These are phyloP conservation scores for Saposhnikovia divaricata DNA, from an alignment of 129 eudicot species.

Conservation along the genomic window DNA sequence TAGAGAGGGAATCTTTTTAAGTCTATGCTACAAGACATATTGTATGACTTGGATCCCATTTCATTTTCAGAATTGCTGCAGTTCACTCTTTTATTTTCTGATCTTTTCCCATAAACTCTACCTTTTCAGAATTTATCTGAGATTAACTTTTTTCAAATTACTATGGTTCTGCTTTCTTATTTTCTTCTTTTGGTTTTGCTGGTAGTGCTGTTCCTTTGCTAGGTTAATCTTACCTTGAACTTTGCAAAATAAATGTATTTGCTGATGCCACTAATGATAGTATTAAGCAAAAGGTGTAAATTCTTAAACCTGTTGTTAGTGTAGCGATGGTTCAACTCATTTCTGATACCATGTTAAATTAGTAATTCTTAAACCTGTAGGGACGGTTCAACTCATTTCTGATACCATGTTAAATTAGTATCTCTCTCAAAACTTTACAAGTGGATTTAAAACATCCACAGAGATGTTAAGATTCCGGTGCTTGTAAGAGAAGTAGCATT, in stretches of 20 bases:
- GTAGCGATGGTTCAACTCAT: neutral
- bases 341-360: neutral
- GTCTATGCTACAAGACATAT: constrained; percentile 45
- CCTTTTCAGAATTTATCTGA: too few species aligned
- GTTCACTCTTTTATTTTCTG: constrained; percentile 6
- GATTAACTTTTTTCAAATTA: neutral
- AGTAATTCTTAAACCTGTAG: neutral
- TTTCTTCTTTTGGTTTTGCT: neutral
- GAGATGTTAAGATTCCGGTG: neutral
- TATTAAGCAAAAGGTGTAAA: neutral
- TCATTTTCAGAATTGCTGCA: constrained; percentile 8
- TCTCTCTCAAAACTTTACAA: neutral
- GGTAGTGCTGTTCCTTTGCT: neutral
- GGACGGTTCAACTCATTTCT: neutral
- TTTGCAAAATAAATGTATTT: neutral
- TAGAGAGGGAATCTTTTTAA: constrained; percentile 35
- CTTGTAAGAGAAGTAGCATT: neutral
- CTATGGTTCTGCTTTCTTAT: neutral
- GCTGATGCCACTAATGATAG: neutral
- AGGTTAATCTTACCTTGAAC: neutral
- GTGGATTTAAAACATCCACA: neutral
- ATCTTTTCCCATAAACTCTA: neutral
- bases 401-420: neutral
- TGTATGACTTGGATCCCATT: constrained; percentile 39
- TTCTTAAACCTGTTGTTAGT: neutral